Evolutionary conservation across 1,284 basidiomycete genomes (phyloP), one percentile per base, ranked within the genome.

Genomic region (Boletus nobilissimus): DNA sequence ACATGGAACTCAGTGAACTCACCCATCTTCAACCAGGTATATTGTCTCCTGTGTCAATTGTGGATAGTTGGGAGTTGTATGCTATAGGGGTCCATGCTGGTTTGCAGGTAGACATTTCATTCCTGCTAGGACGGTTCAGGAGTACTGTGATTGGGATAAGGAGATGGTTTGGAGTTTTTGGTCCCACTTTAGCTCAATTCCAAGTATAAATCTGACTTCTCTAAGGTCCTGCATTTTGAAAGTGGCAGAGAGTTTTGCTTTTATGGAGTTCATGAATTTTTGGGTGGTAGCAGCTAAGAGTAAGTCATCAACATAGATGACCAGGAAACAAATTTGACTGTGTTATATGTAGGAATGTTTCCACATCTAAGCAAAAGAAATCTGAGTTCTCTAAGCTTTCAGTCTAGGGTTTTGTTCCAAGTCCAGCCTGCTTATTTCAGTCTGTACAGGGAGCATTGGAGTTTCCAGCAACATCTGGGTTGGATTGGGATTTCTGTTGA

Each of bases 401-500:
- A 2, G 19, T 66, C 64, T 22, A 43, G 11, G 40, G 39, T 66
- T 43, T 66, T 66, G 14, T 66, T 66, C 38, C 64, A 66, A 16
- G n/a, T 66, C 11, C 7, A 11, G 18, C 64, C 40, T 19, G 64
- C 64, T n/a, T 66, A 70, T 13, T 78, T 78, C 0, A 78, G 69
- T 19, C 76, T 40, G 57, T 78, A 78, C 0, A 78, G 2, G 19
- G 66, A 77, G 9, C 2, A 5, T 29, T 5, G 14, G 51, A 77
- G 69, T 11, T 38, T 40, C 68, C 74, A 77, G 11, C 75, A 77
- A 1, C 77, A 36, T 11, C 51, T n/a, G 1, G 62, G 46, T 57
- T 63, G 66, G 22, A 75, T 70, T 29, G 19, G 43, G 43, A 46
- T 46, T 46, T 19, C 43, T 46, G 10, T 19, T 46, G 43, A 19